phyloP scores from a whole-genome alignment of 768 basidiomycete species.

The Rickenella mellea region DNA sequence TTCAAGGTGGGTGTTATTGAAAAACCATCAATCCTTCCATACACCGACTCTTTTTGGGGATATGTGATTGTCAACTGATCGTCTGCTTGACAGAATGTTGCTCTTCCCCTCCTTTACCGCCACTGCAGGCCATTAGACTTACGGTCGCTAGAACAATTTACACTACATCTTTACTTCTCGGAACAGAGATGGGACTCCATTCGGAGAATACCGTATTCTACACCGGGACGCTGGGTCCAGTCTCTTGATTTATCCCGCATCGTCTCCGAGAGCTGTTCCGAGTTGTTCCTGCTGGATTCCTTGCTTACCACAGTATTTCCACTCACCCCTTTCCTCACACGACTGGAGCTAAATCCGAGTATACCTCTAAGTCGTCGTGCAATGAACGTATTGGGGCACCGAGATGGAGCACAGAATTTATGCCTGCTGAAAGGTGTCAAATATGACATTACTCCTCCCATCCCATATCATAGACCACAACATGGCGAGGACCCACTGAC shows the following conservation, averaged over 20 bases:
- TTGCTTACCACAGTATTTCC: conserved; percentile 58
- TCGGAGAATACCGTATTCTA: conserved; percentile 76
- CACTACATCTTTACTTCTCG: conserved; percentile 43
- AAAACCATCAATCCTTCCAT: conserved; percentile 15
- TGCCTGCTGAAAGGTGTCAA: conserved; percentile 45
- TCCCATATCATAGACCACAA: conserved; percentile 6
- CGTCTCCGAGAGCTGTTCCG: conserved; percentile 30
- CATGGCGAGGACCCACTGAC: conserved; percentile 51
- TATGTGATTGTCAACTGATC: conserved; percentile 17
- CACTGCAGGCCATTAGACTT: conserved; percentile 35
- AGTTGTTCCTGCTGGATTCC: conserved; percentile 49
- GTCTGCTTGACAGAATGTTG: conserved; percentile 40
- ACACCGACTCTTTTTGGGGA: not conserved
- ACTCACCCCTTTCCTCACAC: conserved; percentile 53
- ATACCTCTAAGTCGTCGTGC: conserved; percentile 54
- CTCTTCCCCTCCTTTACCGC: conserved; percentile 59
- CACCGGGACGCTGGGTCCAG: conserved; percentile 83
- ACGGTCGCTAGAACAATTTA: conserved; percentile 43
- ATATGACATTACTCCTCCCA: conserved; percentile 28
- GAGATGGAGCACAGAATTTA: conserved; percentile 42
- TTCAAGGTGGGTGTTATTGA: conserved; percentile 28
- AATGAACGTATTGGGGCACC: conserved; percentile 38
- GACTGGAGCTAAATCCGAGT: conserved; percentile 42
- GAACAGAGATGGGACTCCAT: conserved; percentile 86
- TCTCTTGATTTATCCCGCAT: conserved; percentile 60